phyloP scores from a whole-genome alignment of 2,329 filamentous ascomycete species.

The Lasiodiplodia sp. region DNA sequence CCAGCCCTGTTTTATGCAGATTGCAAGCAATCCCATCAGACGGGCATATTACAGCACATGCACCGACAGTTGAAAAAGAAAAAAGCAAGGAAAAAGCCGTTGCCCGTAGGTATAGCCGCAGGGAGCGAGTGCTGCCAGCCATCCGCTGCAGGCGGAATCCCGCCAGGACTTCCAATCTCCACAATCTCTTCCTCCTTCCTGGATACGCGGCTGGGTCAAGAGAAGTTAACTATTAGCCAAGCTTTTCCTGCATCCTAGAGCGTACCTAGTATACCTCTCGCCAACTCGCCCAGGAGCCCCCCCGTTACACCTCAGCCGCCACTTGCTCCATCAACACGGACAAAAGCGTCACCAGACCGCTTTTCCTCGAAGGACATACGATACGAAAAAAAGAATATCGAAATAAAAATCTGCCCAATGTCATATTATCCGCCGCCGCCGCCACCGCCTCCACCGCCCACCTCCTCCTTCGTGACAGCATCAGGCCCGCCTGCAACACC shows the following conservation, averaged over 20 bases:
- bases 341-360: not conserved
- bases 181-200: not conserved
- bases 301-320: not conserved
- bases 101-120: not conserved
- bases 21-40: not conserved
- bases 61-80: not conserved
- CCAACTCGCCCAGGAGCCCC: not conserved
- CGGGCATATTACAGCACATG: not conserved
- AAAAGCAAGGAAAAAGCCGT: constrained; percentile 5
- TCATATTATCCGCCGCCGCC: not conserved
- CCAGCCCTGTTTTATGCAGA: constrained; percentile 1
- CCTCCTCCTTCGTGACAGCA: not conserved
- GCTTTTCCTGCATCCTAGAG: not conserved
- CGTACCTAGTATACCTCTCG: not conserved
- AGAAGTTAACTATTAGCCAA: not conserved
- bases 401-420: not conserved
- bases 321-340: not conserved
- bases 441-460: not conserved
- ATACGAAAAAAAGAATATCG: not conserved
- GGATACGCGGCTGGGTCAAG: not conserved
- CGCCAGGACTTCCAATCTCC: not conserved
- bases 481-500: not conserved
- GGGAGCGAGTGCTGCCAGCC: not conserved
- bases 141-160: not conserved
- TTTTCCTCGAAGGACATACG: not conserved